These are phyloP conservation scores for Mycena vulgaris DNA, from an alignment of 768 basidiomycete genomes.

Conservation along the genomic window DNA sequence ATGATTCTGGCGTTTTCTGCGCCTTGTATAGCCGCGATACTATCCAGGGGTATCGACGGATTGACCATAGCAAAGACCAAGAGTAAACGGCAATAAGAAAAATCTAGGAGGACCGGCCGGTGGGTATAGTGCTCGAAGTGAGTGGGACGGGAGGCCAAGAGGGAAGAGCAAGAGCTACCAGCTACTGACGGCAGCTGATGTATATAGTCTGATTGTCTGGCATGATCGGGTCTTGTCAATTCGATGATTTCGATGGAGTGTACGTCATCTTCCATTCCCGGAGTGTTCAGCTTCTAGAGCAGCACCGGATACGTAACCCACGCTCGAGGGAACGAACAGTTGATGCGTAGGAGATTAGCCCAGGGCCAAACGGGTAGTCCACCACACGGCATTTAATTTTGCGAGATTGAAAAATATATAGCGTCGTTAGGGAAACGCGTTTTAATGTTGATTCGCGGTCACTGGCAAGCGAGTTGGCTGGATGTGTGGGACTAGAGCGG, in stretches of 20 bases:
- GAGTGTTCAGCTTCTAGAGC: background rate
- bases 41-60: background rate
- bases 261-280: conserved; percentile 20
- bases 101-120: background rate
- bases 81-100: background rate
- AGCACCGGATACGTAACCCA: conserved; percentile 7
- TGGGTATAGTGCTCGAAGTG: background rate
- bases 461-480: conserved; percentile 3
- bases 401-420: background rate
- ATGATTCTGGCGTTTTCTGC: conserved; percentile 33
- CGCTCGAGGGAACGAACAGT: background rate
- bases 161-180: background rate
- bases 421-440: conserved; percentile 7
- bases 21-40: conserved; percentile 27
- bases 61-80: background rate
- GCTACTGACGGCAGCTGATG: conserved; percentile 16
- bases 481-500: conserved; percentile 24
- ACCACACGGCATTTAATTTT: background rate
- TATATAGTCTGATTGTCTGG: background rate
- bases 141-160: background rate
- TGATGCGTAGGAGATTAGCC: background rate
- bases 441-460: conserved; percentile 5
- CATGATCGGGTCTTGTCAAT: conserved; percentile 33
- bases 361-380: background rate
- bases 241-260: conserved; percentile 14